Evolutionary conservation across 805 yeast species (phyloP).

Genomic region (Millerozyma miso): DNA sequence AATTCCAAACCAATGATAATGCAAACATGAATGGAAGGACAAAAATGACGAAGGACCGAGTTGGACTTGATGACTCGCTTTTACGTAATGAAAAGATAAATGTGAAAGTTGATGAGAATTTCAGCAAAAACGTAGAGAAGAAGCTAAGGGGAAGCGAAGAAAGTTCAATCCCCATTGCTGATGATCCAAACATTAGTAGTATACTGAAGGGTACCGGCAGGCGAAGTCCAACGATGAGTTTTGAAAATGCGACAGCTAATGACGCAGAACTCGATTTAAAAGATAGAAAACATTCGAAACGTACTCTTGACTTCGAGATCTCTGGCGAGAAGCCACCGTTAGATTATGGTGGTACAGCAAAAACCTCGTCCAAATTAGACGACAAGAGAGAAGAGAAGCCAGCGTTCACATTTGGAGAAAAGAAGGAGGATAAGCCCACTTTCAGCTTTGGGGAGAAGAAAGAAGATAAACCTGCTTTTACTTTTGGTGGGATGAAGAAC

Average conservation of each 20-base stretch:
- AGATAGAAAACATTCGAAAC: constrained; percentile 5
- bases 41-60: constrained; percentile 13
- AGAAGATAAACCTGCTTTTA: constrained; percentile 6
- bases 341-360: constrained; percentile 1
- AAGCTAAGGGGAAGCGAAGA: constrained; percentile 2
- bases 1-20: constrained; percentile 14
- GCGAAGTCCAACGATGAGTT: background rate
- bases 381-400: constrained; percentile 1
- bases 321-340: constrained; percentile 2
- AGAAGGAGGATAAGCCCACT: background rate
- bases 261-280: background rate
- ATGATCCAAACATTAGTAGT: background rate
- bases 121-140: constrained; percentile 19
- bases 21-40: background rate
- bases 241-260: background rate
- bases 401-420: background rate
- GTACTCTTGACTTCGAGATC: constrained; percentile 5
- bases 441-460: constrained; percentile 1
- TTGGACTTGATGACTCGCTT: constrained; percentile 16
- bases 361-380: constrained; percentile 1
- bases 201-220: background rate
- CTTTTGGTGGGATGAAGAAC: constrained; percentile 11
- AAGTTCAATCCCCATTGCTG: background rate
- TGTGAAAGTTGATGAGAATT: constrained; percentile 24
- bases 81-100: constrained; percentile 10